A percentile compares a stretch with the other conserved stretches of the same genome.
These are phyloP conservation scores for Pinus taeda DNA, from an alignment of 75 land plant genomes.

Conservation along the genomic window DNA sequence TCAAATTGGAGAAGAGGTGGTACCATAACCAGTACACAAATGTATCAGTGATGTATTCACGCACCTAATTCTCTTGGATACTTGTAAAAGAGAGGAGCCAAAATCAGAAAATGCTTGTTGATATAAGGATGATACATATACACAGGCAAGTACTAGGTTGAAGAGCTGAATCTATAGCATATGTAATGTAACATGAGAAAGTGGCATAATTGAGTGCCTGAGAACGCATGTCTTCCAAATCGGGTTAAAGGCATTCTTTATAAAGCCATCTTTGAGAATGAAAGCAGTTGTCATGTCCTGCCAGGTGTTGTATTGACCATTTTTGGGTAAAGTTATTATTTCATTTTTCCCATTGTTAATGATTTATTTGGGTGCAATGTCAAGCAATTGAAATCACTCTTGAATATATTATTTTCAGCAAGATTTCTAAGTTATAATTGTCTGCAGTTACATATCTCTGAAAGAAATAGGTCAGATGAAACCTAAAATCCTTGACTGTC, in stretches of 20 bases:
- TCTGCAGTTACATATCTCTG: too few species aligned
- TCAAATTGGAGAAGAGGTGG: conserved; percentile 40
- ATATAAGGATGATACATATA: background rate
- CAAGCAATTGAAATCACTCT: background rate
- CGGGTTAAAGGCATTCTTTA: background rate
- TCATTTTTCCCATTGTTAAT: background rate
- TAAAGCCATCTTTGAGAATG: conserved; percentile 4
- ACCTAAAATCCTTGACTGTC: too few species aligned
- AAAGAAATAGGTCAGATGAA: too few species aligned
- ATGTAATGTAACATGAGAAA: background rate
- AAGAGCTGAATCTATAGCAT: background rate
- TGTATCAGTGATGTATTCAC: background rate
- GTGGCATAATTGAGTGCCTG: background rate
- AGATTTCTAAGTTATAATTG: too few species aligned
- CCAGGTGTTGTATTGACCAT: background rate
- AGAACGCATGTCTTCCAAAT: background rate
- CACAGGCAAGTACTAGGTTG: too few species aligned
- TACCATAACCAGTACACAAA: conserved; percentile 15
- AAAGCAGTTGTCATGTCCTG: background rate
- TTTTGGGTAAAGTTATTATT: background rate
- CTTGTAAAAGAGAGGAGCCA: background rate
- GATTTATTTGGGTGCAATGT: background rate
- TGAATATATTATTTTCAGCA: too few species aligned
- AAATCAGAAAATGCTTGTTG: background rate
- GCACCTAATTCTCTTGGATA: background rate